Evolutionary conservation across 2,329 filamentous ascomycete genomes (phyloP).

Genomic region (Ascochyta fabae): DNA sequence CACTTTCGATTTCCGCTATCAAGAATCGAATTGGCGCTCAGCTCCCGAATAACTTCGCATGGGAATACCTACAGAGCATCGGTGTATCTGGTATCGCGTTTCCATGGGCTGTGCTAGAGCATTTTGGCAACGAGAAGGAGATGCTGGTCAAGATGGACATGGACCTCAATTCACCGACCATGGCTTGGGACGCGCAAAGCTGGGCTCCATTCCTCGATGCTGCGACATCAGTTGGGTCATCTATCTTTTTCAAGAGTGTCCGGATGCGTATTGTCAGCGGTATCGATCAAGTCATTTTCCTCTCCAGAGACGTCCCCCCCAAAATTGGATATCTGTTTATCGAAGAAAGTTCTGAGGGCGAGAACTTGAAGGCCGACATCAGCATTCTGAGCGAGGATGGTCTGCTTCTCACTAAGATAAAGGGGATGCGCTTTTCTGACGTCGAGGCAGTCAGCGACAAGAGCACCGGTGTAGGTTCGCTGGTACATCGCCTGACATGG

Average conservation of each 20-base stretch:
- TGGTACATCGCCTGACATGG: conserved; percentile 51
- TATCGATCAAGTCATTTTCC: conserved; percentile 39
- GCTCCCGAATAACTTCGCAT: conserved; percentile 45
- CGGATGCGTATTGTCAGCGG: conserved; percentile 49
- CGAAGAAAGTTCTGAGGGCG: conserved; percentile 32
- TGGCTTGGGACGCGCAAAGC: conserved; percentile 40
- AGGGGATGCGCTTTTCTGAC: conserved; percentile 50
- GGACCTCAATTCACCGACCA: conserved; percentile 24
- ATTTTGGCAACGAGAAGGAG: conserved; percentile 48
- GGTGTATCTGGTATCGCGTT: conserved; percentile 53
- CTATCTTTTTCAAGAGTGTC: conserved; percentile 49
- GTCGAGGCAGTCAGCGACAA: conserved; percentile 45
- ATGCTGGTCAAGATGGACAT: conserved; percentile 53
- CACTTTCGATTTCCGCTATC: conserved; percentile 31
- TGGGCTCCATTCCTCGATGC: conserved; percentile 53
- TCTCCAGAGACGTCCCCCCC: conserved; percentile 28
- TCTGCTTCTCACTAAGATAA: conserved; percentile 40
- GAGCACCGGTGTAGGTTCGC: conserved; percentile 32
- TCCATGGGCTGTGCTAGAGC: conserved; percentile 52
- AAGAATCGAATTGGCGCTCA: conserved; percentile 36
- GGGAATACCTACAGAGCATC: conserved; percentile 49
- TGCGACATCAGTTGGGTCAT: conserved; percentile 53
- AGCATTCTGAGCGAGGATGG: conserved; percentile 39
- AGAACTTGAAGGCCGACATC: conserved; percentile 40
- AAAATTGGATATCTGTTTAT: conserved; percentile 49